These are phyloP conservation scores for Naganishia sp. DNA, from an alignment of 1,284 basidiomycete genomes.

Conservation along the genomic window DNA sequence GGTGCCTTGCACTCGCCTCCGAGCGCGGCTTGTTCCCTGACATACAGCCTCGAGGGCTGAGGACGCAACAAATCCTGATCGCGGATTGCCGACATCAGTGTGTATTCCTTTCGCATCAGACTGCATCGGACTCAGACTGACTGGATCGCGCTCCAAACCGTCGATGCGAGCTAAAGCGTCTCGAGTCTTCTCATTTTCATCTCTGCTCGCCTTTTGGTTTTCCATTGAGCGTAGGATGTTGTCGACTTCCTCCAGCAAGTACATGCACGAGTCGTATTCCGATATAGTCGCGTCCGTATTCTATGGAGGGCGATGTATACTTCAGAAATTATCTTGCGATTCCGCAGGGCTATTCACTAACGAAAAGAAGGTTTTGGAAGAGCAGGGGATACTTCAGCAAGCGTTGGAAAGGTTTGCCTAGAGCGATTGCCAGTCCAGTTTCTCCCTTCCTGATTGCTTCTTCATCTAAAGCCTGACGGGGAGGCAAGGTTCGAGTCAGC, in stretches of 20 bases:
- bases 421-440: slow-evolving; percentile 86
- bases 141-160: slow-evolving; percentile 82
- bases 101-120: slow-evolving; percentile 1
- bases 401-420: slow-evolving; percentile 95
- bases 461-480: slow-evolving; percentile 66
- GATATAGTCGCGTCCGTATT: slow-evolving; percentile 93
- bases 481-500: slow-evolving; percentile 35
- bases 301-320: background rate
- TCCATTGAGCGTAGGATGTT: slow-evolving; percentile 92
- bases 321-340: too few species aligned
- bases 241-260: slow-evolving; percentile 96
- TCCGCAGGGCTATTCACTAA: slow-evolving; percentile 24
- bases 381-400: slow-evolving; percentile 94
- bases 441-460: slow-evolving; percentile 81
- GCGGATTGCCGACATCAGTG: too few species aligned
- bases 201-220: slow-evolving; percentile 93
- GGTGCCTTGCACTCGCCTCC: slow-evolving; percentile 57
- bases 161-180: slow-evolving; percentile 95
- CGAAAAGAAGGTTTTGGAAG: slow-evolving; percentile 94
- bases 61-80: slow-evolving; percentile 70
- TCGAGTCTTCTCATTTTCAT: slow-evolving; percentile 89
- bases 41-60: slow-evolving; percentile 79
- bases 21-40: slow-evolving; percentile 67
- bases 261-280: slow-evolving; percentile 92
- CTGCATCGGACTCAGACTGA: slow-evolving; percentile 49